phyloP scores from a whole-genome alignment of 306 rosid genomes.

The Quercus mongolica region DNA sequence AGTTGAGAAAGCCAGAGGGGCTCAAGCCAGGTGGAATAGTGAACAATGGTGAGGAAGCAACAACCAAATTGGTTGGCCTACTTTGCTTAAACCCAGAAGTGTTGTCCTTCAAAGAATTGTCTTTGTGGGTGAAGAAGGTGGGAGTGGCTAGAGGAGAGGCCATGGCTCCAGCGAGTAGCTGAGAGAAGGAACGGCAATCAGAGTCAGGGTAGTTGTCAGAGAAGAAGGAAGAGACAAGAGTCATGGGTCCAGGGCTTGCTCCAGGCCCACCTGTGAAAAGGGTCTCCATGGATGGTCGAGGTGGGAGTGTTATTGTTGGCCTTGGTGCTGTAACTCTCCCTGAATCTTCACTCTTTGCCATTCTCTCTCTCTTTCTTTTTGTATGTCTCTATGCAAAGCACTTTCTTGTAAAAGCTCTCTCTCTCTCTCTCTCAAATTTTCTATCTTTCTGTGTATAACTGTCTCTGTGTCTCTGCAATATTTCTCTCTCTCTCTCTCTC shows the following conservation, averaged over 20 bases:
- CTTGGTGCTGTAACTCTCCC: conserved; percentile 39
- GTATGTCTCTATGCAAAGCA: not conserved
- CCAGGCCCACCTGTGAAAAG: conserved; percentile 63
- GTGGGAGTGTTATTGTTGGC: conserved; percentile 81
- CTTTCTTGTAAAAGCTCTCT: not conserved
- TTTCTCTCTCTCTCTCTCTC: not conserved
- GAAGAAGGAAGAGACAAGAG: conserved; percentile 89
- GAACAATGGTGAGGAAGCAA: conserved; percentile 73
- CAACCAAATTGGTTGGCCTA: conserved; percentile 73
- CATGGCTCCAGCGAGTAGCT: conserved; percentile 97
- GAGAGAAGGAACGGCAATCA: conserved; percentile 76
- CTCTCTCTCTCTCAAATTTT: not conserved
- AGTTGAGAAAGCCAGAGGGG: conserved; percentile 90
- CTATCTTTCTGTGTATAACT: not conserved
- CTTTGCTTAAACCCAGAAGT: conserved; percentile 72
- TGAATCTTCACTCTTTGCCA: conserved; percentile 59
- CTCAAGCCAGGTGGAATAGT: conserved; percentile 80
- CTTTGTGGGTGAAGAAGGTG: conserved; percentile 17
- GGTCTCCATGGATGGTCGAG: conserved; percentile 79
- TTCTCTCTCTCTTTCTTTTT: conserved; percentile 1
- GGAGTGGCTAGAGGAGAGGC: conserved; percentile 75
- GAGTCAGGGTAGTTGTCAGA: conserved; percentile 45
- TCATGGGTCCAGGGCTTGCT: conserved; percentile 94
- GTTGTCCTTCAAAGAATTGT: conserved; percentile 35
- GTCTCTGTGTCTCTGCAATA: not conserved